Evolutionary conservation across 495 filamentous ascomycete genomes (phyloP), one percentile per base, ranked within the genome.

Genomic region (Neurospora discreta): DNA sequence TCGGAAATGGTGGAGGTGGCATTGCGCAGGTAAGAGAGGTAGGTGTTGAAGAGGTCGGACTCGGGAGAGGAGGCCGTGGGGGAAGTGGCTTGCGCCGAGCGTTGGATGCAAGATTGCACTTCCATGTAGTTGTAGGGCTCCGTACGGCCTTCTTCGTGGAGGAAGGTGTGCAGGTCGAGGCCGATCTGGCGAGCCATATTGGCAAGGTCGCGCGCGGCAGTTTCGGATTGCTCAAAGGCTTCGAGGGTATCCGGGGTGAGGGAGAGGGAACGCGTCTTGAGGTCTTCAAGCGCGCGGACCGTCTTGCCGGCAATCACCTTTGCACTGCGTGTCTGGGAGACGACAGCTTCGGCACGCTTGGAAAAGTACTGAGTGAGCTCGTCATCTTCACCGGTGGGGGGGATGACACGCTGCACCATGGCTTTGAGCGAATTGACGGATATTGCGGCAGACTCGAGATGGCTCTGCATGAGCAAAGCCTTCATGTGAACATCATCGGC

Each of bases 281-380:
- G 84, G 69, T 97, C 94, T 52, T 93, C 89, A 5, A 98, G 81
- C 40, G 92, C 86, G 41, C 91, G 87, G 18, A 91, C 85, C 6
- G 92, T 89, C 80, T 98, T 98, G 68, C 87, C 85, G 74, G 90
- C 89, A 33, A 96, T 86, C 26, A 97, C 92, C 81, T 97, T 97
- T 41, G 90, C 87, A 77, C 91, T 93, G 69, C 95, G 89, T 6
- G 91, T 90, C 74, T 92, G 90, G 40, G 85, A 87, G 72, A 94
- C 84, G 26, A 95, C 87, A 9, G 83, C 80, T 41, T 97, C 93
- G 18, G 90, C 83, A 77, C 91, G 91, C 74, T 86, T 88, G n/a
- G 87, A 74, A 52, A 97, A 89, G 75, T 91, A 87, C 40, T 86
- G 79, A n/a, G 84, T 84, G 69, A 91, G 86, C 72, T 91, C 91